These are phyloP conservation scores for Rutidosis leptorrhynchoides DNA, from an alignment of 129 eudicot genomes.

Conservation along the genomic window DNA sequence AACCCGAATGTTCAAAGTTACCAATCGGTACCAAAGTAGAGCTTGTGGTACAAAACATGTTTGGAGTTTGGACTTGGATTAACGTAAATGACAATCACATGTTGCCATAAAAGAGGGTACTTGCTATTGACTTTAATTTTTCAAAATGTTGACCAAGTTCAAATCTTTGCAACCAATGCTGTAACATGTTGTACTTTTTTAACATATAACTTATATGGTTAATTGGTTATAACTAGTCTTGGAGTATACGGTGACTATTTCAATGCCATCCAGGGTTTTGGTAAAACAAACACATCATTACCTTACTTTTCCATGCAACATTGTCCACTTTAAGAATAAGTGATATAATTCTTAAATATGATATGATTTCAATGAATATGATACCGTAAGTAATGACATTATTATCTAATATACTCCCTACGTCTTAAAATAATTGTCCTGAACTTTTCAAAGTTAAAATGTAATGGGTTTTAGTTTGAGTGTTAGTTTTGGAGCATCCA, in stretches of 20 bases:
- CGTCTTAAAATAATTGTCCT: too few species aligned
- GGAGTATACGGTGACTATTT: conserved; percentile 14
- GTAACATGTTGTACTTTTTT: not conserved
- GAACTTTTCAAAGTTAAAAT: too few species aligned
- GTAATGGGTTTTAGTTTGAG: too few species aligned
- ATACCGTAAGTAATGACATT: too few species aligned
- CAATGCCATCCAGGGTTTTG: conserved; percentile 20
- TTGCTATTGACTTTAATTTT: not conserved
- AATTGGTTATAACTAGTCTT: not conserved
- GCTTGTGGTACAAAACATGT: not conserved
- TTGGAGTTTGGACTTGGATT: not conserved
- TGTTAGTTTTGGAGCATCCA: too few species aligned
- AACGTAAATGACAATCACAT: not conserved
- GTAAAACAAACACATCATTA: conserved; percentile 15
- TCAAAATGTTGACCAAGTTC: conserved; percentile 20
- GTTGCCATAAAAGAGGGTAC: not conserved
- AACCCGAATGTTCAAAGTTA: not conserved
- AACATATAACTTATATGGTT: too few species aligned
- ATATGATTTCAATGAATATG: too few species aligned
- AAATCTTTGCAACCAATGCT: conserved; percentile 13
- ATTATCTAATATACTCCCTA: too few species aligned
- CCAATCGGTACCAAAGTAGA: not conserved
- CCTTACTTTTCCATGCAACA: conserved; percentile 16
- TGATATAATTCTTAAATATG: too few species aligned
- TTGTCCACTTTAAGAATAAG: not conserved